phyloP scores from a whole-genome alignment of 495 filamentous ascomycete genomes.

The Trichoderma virens region DNA sequence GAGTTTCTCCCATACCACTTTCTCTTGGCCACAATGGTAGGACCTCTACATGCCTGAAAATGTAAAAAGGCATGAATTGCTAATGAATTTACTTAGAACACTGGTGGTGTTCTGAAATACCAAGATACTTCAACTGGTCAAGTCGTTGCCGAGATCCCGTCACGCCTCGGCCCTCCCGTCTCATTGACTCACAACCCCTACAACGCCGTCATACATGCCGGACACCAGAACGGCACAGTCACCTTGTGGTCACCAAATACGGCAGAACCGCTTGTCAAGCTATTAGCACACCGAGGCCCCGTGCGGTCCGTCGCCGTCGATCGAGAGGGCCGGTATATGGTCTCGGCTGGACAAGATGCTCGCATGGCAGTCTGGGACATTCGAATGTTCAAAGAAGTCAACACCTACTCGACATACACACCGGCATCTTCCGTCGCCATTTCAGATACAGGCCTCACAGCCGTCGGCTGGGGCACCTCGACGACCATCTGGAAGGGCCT shows the following conservation, averaged over 20 bases:
- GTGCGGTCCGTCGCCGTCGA: slow-evolving; percentile 82
- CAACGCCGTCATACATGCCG: slow-evolving; percentile 85
- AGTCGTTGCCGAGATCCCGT: slow-evolving; percentile 73
- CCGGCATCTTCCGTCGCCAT: slow-evolving; percentile 82
- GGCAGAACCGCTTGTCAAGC: slow-evolving; percentile 76
- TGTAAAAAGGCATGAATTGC: not conserved
- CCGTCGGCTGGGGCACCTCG: slow-evolving; percentile 87
- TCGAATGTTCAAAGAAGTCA: slow-evolving; percentile 85
- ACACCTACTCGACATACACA: slow-evolving; percentile 78
- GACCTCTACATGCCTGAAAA: slow-evolving; percentile 18
- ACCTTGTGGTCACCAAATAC: slow-evolving; percentile 95
- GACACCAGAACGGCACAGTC: slow-evolving; percentile 90
- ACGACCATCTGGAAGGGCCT: slow-evolving; percentile 84
- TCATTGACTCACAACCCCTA: slow-evolving; percentile 78
- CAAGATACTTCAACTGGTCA: slow-evolving; percentile 91
- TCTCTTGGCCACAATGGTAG: slow-evolving; percentile 75
- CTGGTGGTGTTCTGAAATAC: slow-evolving; percentile 72
- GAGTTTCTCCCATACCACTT: slow-evolving; percentile 97
- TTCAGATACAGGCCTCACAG: slow-evolving; percentile 77
- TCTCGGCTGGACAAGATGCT: slow-evolving; percentile 80
- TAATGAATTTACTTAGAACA: not conserved
- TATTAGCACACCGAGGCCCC: slow-evolving; percentile 91
- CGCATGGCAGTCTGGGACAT: slow-evolving; percentile 97
- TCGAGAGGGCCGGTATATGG: slow-evolving; percentile 90
- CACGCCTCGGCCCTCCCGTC: slow-evolving; percentile 74